phyloP scores from a whole-genome alignment of 179 eudicot species.

The Silene coronaria region DNA sequence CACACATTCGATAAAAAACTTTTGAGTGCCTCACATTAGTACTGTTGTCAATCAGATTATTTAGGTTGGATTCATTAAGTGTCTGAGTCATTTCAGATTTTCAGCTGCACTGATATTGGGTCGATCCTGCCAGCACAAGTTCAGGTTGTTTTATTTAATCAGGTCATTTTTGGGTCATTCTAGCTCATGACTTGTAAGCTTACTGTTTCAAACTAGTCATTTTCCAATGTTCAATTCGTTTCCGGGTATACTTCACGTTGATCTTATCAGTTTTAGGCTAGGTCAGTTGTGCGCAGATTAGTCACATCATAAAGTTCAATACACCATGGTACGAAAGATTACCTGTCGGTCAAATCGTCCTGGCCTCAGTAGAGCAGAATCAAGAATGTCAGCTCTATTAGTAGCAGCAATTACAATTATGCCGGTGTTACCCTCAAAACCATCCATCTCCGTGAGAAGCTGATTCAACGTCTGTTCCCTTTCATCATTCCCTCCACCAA shows the following conservation, averaged over 20 bases:
- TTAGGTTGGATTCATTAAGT: neutral
- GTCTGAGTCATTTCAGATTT: neutral
- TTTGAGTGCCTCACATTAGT: neutral
- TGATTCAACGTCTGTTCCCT: slow-evolving; percentile 93
- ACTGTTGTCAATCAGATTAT: neutral
- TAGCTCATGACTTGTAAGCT: neutral
- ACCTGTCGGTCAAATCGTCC: slow-evolving; percentile 97
- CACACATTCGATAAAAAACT: neutral
- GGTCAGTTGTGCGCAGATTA: neutral
- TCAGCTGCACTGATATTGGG: neutral
- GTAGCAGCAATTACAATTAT: slow-evolving; percentile 91
- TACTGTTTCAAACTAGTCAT: neutral
- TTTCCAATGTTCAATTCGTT: neutral
- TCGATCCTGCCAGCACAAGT: neutral
- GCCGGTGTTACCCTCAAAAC: slow-evolving; percentile 94
- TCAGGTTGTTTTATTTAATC: neutral
- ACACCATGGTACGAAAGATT: neutral
- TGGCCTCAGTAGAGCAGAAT: slow-evolving; percentile 86
- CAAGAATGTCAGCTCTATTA: slow-evolving; percentile 92
- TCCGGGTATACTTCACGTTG: neutral
- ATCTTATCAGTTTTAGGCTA: neutral
- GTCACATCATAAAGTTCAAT: neutral
- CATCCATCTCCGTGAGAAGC: slow-evolving; percentile 98
- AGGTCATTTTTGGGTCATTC: neutral
- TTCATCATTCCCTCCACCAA: slow-evolving; percentile 96